phyloP scores from a whole-genome alignment of 2,329 filamentous ascomycete species.

The Chalaropsis ovoidea region DNA sequence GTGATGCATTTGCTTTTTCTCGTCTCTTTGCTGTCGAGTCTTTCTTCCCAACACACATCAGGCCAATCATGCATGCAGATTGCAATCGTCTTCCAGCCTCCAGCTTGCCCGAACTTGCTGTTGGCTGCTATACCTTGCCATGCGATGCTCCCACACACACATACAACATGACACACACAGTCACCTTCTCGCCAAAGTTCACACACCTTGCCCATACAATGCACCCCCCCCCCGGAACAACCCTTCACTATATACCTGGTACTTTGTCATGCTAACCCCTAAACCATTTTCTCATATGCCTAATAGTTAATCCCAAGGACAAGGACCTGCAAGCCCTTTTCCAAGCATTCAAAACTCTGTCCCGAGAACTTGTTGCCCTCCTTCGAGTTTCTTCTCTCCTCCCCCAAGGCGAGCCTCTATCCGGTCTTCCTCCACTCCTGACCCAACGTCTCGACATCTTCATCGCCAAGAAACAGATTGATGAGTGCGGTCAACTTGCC shows the following conservation, averaged over 20 bases:
- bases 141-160: neutral
- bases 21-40: slow-evolving; percentile 18
- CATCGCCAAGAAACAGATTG: slow-evolving; percentile 69
- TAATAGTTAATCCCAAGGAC: slow-evolving; percentile 35
- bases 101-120: neutral
- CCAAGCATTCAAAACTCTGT: slow-evolving; percentile 68
- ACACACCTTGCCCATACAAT: neutral
- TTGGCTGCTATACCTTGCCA: slow-evolving; percentile 9
- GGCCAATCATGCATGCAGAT: slow-evolving; percentile 11
- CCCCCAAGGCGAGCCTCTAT: slow-evolving; percentile 53
- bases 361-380: slow-evolving; percentile 74
- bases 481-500: slow-evolving; percentile 74
- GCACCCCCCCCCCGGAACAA: slow-evolving; percentile 3
- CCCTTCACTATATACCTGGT: slow-evolving; percentile 11
- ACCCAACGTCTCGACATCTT: slow-evolving; percentile 78
- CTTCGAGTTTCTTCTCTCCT: slow-evolving; percentile 78
- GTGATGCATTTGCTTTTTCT: slow-evolving; percentile 28
- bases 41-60: slow-evolving; percentile 2
- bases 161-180: slow-evolving; percentile 3
- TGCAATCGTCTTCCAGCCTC: slow-evolving; percentile 10
- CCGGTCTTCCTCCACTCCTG: slow-evolving; percentile 68
- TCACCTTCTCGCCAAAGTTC: slow-evolving; percentile 2
- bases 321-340: slow-evolving; percentile 61
- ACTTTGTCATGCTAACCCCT: slow-evolving; percentile 18
- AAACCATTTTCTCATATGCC: slow-evolving; percentile 6